phyloP scores from a whole-genome alignment of 2,329 filamentous ascomycete genomes.

The Colletotrichum musae region DNA sequence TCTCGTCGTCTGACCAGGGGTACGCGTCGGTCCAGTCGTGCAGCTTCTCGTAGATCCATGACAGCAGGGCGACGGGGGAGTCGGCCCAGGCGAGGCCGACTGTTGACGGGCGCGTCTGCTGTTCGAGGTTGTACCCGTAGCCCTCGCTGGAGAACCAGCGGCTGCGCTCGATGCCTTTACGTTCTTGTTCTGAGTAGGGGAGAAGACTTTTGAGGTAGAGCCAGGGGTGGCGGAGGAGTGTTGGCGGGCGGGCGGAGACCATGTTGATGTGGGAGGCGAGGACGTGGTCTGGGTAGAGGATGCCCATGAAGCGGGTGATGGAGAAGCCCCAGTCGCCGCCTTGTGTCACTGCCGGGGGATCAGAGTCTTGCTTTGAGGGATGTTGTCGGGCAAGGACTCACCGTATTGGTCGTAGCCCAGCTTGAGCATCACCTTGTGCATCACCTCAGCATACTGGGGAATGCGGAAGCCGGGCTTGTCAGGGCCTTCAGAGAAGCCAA shows the following conservation, averaged over 20 bases:
- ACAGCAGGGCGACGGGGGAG: constrained; percentile 77
- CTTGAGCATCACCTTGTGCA: constrained; percentile 77
- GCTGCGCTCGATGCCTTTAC: constrained; percentile 64
- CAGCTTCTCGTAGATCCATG: constrained; percentile 88
- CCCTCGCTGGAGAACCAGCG: constrained; percentile 72
- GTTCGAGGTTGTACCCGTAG: constrained; percentile 70
- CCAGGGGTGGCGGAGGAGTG: constrained; percentile 65
- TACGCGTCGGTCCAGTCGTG: constrained; percentile 83
- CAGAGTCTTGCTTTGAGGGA: no score
- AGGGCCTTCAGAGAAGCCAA: constrained; percentile 62
- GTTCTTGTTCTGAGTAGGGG: constrained; percentile 67
- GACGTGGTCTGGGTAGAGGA: constrained; percentile 70
- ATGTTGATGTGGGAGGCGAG: constrained; percentile 75
- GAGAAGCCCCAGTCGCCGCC: constrained; percentile 81
- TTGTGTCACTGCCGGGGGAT: constrained; percentile 58
- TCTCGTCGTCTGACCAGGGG: constrained; percentile 81
- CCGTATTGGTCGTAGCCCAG: constrained; percentile 76
- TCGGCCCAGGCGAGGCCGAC: constrained; percentile 79
- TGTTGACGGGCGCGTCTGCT: constrained; percentile 80
- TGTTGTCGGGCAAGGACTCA: constrained; percentile 44
- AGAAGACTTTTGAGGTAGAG: constrained; percentile 70
- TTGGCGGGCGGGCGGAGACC: constrained; percentile 62
- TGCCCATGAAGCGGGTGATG: constrained; percentile 74
- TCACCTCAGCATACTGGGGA: constrained; percentile 63
- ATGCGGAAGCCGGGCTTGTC: constrained; percentile 50